Evolutionary conservation across 176 grass and related monocot species (phyloP), one percentile per base, ranked within the genome.

Genomic region (Avena eriantha): DNA sequence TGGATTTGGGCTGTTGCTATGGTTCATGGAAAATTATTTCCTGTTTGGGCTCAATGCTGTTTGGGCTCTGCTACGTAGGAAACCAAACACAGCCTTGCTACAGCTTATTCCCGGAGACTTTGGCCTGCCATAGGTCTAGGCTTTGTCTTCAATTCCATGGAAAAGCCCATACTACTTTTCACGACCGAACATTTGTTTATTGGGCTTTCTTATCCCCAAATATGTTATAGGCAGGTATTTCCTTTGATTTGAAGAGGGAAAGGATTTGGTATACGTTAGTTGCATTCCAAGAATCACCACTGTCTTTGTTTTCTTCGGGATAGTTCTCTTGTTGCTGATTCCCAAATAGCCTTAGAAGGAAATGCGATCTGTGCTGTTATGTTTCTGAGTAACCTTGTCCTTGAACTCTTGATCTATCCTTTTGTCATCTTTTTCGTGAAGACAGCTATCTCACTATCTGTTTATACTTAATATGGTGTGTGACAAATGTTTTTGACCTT

Each of bases 251-350:
- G 22, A 13, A 78, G 29, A 14, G 18, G 22, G n/a, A 8, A 18
- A 16, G 23, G 49, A 15, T 46, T 86, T 79, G 33, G 17, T 70
- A 47, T 79, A 23, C 45, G 56, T 58, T 47, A 78, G 15, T 48
- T 70, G 35, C 76, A 86, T 70, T 69, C 11, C 7, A 70, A 46
- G 17, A 36, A 14, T 69, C 33, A 17, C 5, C 18, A 24, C 31
- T 7, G 13, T 56, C 24, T 61, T 50, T 75, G 10, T 63, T 64
- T 43, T 36, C 49, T 78, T 56, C 16, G 8, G 31, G 2, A 41
- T 41, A 55, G 26, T 41, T 77, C 3, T 61, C 21, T 80, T 80
- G n/a, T 17, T 64, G 19, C 63, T 80, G 8, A 65, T 65, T 63
- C 24, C 55, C 22, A 49, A 19, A 48, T 24, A 80, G 5, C 7